Percentiles rank a stretch among this genome's conserved stretches.
These are phyloP conservation scores for Priceomyces medius DNA, from an alignment of 805 yeast genomes.

Conservation along the genomic window DNA sequence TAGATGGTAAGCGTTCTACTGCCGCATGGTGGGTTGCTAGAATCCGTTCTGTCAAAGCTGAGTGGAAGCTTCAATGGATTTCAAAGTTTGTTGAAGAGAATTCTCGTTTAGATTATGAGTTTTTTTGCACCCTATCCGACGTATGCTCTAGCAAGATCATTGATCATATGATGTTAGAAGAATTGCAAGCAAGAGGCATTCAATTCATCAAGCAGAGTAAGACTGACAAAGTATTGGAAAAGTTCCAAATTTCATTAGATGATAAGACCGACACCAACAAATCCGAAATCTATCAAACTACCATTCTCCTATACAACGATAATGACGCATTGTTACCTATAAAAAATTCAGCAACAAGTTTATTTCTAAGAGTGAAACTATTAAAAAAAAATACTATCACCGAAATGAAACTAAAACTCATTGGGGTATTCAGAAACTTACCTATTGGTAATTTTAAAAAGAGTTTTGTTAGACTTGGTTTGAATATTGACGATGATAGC, in stretches of 20 bases:
- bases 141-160: slow-evolving; percentile 48
- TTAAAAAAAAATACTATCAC: slow-evolving; percentile 18
- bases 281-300: slow-evolving; percentile 19
- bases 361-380: slow-evolving; percentile 31
- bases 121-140: slow-evolving; percentile 40
- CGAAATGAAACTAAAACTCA: slow-evolving; percentile 24
- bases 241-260: slow-evolving; percentile 12
- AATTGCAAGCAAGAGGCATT: slow-evolving; percentile 41
- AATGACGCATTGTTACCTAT: slow-evolving; percentile 29
- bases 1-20: slow-evolving; percentile 34
- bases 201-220: slow-evolving; percentile 29
- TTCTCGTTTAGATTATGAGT: slow-evolving; percentile 23
- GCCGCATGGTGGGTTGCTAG: slow-evolving; percentile 55
- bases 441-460: slow-evolving; percentile 18
- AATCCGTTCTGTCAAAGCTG: slow-evolving; percentile 48
- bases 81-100: slow-evolving; percentile 23
- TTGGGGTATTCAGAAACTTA: slow-evolving; percentile 27
- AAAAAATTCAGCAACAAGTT: slow-evolving; percentile 29
- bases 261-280: slow-evolving; percentile 4
- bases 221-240: slow-evolving; percentile 14
- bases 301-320: slow-evolving; percentile 24
- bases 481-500: slow-evolving; percentile 19
- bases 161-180: slow-evolving; percentile 54
- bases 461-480: slow-evolving; percentile 19
- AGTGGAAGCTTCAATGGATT: slow-evolving; percentile 56